Percentiles rank a stretch among this genome's conserved stretches.
Evolutionary conservation across 2,329 filamentous ascomycete genomes (phyloP).

Genomic region (Trichoderma sp.): DNA sequence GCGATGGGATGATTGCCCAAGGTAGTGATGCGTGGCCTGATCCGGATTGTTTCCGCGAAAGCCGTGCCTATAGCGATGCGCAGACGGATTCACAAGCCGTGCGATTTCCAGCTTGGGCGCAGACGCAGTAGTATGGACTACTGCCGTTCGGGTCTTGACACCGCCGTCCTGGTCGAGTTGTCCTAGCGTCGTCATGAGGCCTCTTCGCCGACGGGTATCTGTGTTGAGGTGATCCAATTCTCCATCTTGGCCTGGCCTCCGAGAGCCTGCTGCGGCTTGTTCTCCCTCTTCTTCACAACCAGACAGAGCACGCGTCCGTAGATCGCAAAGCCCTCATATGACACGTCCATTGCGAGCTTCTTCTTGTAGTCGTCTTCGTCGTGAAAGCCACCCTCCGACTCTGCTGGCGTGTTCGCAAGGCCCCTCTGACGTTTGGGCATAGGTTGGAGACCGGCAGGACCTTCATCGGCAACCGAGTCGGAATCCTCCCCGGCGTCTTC

Average conservation of each 20-base stretch:
- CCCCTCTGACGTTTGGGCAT: conserved; percentile 51
- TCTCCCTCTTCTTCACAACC: conserved; percentile 76
- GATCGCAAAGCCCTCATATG: conserved; percentile 94
- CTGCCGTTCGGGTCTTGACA: not conserved
- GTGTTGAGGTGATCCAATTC: conserved; percentile 82
- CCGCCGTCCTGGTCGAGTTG: not conserved
- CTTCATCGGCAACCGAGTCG: conserved; percentile 43
- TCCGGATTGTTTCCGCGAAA: not conserved
- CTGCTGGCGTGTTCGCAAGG: conserved; percentile 35
- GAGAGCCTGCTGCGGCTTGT: conserved; percentile 45
- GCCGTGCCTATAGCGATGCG: not conserved
- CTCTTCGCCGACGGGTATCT: conserved; percentile 54
- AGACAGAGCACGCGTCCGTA: conserved; percentile 91
- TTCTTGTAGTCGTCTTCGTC: conserved; percentile 75
- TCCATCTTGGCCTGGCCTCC: conserved; percentile 74
- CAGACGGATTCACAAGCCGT: not conserved
- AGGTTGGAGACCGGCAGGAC: conserved; percentile 46
- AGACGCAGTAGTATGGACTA: not conserved
- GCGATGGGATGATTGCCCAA: not conserved
- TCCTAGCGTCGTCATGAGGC: conserved; percentile 32
- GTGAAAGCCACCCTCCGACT: conserved; percentile 36
- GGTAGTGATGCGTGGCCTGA: not conserved
- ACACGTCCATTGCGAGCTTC: conserved; percentile 81
- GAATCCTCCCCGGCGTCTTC: conserved; percentile 40
- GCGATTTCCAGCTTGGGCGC: not conserved